Conservation (phyloP, 1,139 yeast species). For the Pichia sp. region DNA sequence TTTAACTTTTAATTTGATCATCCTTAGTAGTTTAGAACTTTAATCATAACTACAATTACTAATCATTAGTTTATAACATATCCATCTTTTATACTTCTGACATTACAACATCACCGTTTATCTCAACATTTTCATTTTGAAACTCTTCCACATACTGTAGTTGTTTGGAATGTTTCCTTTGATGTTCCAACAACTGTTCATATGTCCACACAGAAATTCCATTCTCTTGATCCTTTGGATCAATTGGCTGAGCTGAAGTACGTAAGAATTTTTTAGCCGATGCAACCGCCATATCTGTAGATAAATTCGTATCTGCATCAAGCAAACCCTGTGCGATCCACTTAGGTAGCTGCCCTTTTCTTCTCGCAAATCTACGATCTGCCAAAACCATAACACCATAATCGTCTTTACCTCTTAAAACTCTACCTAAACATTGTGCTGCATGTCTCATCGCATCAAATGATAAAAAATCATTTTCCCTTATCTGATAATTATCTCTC, state of each 20-base stretch:
- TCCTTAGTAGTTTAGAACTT: too few relatives aligned
- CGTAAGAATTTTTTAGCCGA: slow-evolving; percentile 88
- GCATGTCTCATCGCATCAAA: slow-evolving; percentile 99
- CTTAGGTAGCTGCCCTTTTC: slow-evolving; percentile 83
- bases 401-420: slow-evolving; percentile 94
- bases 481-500: slow-evolving; percentile 85
- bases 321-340: slow-evolving; percentile 94
- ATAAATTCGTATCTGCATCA: slow-evolving; percentile 85
- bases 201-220: slow-evolving; percentile 93
- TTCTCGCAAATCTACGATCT: slow-evolving; percentile 84
- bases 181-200: slow-evolving; percentile 60
- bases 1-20: too few relatives aligned
- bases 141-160: slow-evolving; percentile 4
- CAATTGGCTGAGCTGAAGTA: slow-evolving; percentile 90
- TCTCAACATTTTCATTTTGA: too few relatives aligned
- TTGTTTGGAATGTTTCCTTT: slow-evolving; percentile 40
- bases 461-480: slow-evolving; percentile 89
- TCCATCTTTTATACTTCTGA: too few relatives aligned
- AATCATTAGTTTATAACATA: too few relatives aligned
- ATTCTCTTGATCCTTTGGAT: slow-evolving; percentile 77
- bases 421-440: slow-evolving; percentile 97
- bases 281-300: slow-evolving; percentile 97
- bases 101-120: slow-evolving; percentile 11
- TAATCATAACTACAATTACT: too few relatives aligned
- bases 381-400: slow-evolving; percentile 98